Conservation (phyloP, 768 basidiomycete species). For the Tephrocybe sp. region DNA sequence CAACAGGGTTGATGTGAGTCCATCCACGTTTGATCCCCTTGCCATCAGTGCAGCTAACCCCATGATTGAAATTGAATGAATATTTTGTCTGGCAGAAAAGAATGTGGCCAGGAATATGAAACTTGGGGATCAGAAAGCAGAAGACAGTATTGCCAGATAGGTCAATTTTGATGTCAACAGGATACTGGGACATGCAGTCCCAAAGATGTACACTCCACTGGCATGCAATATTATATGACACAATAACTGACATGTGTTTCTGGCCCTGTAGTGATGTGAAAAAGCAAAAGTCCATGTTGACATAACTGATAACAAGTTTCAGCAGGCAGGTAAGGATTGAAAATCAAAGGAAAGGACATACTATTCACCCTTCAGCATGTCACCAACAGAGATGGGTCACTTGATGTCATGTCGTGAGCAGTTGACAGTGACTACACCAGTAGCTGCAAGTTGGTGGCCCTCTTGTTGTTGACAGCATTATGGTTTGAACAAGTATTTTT, state of each 20-base stretch:
- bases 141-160: neutral
- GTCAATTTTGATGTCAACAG: too few relatives aligned
- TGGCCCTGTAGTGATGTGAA: neutral
- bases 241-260: constrained; percentile 11
- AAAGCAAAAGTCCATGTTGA: too few relatives aligned
- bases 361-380: constrained; percentile 16
- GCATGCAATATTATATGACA: constrained; percentile 34
- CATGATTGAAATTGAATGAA: too few relatives aligned
- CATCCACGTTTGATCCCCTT: constrained; percentile 30
- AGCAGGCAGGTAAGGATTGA: too few relatives aligned
- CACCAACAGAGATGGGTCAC: constrained; percentile 1
- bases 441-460: constrained; percentile 1
- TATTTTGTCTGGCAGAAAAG: constrained; percentile 19
- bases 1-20: constrained; percentile 24
- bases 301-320: too few relatives aligned
- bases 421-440: constrained; percentile 1
- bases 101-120: constrained; percentile 23
- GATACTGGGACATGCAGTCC: constrained; percentile 9
- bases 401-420: too few relatives aligned
- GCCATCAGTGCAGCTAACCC: constrained; percentile 30
- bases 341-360: too few relatives aligned
- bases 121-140: too few relatives aligned
- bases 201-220: constrained; percentile 25
- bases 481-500: constrained; percentile 23
- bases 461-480: constrained; percentile 16